These are phyloP conservation scores for Globisporangium recalcitrans DNA, from an alignment of 352 stramenopile species.

Conservation along the genomic window DNA sequence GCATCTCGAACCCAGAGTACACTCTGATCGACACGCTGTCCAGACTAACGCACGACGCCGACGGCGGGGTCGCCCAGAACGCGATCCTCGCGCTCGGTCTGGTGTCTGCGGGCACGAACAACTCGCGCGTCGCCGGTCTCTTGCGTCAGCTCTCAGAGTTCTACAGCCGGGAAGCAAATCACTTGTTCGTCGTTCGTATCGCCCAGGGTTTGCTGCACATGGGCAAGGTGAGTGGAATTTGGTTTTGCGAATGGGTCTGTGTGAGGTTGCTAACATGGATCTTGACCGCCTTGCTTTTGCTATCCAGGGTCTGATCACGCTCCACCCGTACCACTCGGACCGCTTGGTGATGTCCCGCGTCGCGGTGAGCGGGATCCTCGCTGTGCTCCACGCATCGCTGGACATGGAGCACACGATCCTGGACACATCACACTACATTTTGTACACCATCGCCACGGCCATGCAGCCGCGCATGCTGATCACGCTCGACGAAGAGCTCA, in stretches of 20 bases:
- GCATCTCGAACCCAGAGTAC: slow-evolving; percentile 98
- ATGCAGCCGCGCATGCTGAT: slow-evolving; percentile 99
- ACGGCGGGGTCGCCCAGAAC: slow-evolving; percentile 95
- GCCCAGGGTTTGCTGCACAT: slow-evolving; percentile 98
- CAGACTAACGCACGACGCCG: slow-evolving; percentile 96
- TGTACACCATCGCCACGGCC: slow-evolving; percentile 97
- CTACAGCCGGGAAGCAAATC: slow-evolving; percentile 96
- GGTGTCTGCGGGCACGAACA: slow-evolving; percentile 98
- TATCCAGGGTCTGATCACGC: slow-evolving; percentile 90
- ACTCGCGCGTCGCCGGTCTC: slow-evolving; percentile 96
- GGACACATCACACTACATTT: slow-evolving; percentile 97
- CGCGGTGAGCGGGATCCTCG: slow-evolving; percentile 93
- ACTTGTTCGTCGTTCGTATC: slow-evolving; percentile 98
- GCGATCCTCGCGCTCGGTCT: slow-evolving; percentile 97
- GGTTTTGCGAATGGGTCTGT: neutral
- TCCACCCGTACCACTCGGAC: slow-evolving; percentile 98
- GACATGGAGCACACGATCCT: slow-evolving; percentile 98
- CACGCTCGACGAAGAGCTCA: slow-evolving; percentile 95
- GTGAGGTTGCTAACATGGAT: neutral
- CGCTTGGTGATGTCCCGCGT: slow-evolving; percentile 85
- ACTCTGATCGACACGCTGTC: slow-evolving; percentile 95
- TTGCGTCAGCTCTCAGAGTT: slow-evolving; percentile 97
- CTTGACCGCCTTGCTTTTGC: slow-evolving; percentile 1
- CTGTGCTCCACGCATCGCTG: slow-evolving; percentile 94
- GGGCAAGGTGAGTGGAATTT: slow-evolving; percentile 87